phyloP scores from a whole-genome alignment of 768 basidiomycete species.

The Mrakia gelida region DNA sequence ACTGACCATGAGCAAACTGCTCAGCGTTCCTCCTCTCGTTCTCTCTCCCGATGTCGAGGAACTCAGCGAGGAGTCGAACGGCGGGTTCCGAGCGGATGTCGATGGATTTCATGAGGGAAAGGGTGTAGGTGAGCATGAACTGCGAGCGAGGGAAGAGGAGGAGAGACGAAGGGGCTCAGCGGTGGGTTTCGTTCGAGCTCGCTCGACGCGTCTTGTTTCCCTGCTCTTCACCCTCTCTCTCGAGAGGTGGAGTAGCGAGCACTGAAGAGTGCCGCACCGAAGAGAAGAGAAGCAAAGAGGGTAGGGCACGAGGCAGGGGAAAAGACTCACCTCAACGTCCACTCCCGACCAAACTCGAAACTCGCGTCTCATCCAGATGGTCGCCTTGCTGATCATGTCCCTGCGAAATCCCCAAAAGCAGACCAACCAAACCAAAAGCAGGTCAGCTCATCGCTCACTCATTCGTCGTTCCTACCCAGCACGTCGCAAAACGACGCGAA shows the following conservation, averaged over 20 bases:
- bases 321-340: slow-evolving; percentile 71
- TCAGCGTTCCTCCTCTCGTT: slow-evolving; percentile 63
- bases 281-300: too few species aligned
- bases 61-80: slow-evolving; percentile 71
- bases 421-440: not conserved
- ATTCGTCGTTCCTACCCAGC: too few species aligned
- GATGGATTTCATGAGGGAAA: slow-evolving; percentile 85
- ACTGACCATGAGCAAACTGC: slow-evolving; percentile 86
- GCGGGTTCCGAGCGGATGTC: slow-evolving; percentile 82
- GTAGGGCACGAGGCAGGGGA: too few species aligned
- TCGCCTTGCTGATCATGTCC: slow-evolving; percentile 53
- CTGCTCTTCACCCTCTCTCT: too few species aligned
- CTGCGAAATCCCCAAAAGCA: not conserved
- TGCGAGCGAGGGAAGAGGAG: slow-evolving; percentile 38
- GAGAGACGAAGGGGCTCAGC: not conserved
- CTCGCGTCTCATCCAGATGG: slow-evolving; percentile 75
- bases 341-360: slow-evolving; percentile 78
- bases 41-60: slow-evolving; percentile 71
- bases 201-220: too few species aligned
- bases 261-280: too few species aligned
- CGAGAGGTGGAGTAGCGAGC: too few species aligned
- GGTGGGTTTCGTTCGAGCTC: not conserved
- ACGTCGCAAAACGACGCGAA: not conserved
- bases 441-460: not conserved
- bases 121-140: slow-evolving; percentile 83